Evolutionary conservation across 2,329 filamentous ascomycete genomes (phyloP).

Genomic region (Cucurbitaria berberidis): DNA sequence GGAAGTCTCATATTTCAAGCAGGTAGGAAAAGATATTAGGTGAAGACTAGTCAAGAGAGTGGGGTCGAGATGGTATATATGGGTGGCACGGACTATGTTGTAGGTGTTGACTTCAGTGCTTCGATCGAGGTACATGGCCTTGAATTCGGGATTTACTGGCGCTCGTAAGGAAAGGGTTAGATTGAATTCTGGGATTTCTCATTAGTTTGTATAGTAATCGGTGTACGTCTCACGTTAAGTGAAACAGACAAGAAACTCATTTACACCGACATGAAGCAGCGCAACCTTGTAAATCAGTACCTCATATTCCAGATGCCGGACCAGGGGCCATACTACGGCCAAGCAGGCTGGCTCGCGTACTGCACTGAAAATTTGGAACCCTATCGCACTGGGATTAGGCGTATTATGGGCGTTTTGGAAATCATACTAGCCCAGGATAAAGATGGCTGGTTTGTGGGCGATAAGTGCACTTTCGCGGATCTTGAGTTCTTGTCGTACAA

Average conservation of each 20-base stretch:
- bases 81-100: too few relatives aligned
- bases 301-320: slow-evolving; percentile 43
- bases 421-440: slow-evolving; percentile 21
- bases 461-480: slow-evolving; percentile 53
- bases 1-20: slow-evolving; percentile 3
- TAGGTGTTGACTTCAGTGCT: background rate
- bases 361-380: slow-evolving; percentile 55
- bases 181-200: too few relatives aligned
- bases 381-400: slow-evolving; percentile 53
- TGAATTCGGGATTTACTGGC: too few relatives aligned
- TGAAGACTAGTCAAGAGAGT: background rate
- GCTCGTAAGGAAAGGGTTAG: too few relatives aligned
- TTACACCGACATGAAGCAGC: slow-evolving; percentile 30
- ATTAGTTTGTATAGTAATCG: too few relatives aligned
- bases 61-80: background rate
- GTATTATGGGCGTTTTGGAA: slow-evolving; percentile 55
- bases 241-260: slow-evolving; percentile 34
- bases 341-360: slow-evolving; percentile 48
- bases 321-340: slow-evolving; percentile 51
- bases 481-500: slow-evolving; percentile 51
- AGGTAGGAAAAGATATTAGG: background rate
- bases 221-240: too few relatives aligned
- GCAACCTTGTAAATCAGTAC: slow-evolving; percentile 36
- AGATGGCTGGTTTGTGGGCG: slow-evolving; percentile 50
- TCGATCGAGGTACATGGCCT: background rate